A percentile compares a stretch with the other conserved stretches of the same genome.
Evolutionary conservation across 2,329 filamentous ascomycete genomes (phyloP).

Genomic region (Diaporthe longicolla): DNA sequence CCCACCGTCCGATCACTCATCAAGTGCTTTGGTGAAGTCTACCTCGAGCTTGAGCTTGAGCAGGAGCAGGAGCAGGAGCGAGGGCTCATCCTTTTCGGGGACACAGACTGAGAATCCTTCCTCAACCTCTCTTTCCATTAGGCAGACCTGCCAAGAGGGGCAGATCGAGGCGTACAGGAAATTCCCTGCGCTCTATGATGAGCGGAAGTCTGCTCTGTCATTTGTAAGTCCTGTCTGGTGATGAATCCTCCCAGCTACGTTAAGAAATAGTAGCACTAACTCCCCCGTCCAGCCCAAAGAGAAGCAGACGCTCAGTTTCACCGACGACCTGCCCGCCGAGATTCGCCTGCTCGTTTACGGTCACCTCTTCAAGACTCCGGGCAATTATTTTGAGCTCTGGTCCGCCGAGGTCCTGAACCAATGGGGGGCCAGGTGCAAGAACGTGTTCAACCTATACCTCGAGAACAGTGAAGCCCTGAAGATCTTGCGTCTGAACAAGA

Average conservation of each 20-base stretch:
- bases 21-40: too few relatives aligned
- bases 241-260: neutral
- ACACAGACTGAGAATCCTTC: too few relatives aligned
- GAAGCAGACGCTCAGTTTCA: constrained; percentile 2
- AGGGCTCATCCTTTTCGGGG: too few relatives aligned
- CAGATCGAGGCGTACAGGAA: neutral
- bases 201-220: neutral
- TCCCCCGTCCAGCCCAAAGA: neutral
- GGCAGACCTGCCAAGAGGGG: neutral
- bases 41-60: too few relatives aligned
- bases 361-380: neutral
- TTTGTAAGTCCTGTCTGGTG: neutral
- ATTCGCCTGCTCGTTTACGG: neutral
- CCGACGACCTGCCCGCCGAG: neutral
- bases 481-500: neutral
- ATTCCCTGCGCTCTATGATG: neutral
- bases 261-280: neutral
- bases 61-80: too few relatives aligned
- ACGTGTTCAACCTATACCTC: neutral
- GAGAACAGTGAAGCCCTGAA: neutral
- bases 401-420: neutral
- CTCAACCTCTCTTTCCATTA: too few relatives aligned
- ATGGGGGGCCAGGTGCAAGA: neutral
- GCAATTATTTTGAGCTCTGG: neutral
- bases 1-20: neutral